Percentiles rank a stretch among this genome's conserved stretches.
phyloP scores from a whole-genome alignment of 768 basidiomycete genomes.

The Piloderma croceum region DNA sequence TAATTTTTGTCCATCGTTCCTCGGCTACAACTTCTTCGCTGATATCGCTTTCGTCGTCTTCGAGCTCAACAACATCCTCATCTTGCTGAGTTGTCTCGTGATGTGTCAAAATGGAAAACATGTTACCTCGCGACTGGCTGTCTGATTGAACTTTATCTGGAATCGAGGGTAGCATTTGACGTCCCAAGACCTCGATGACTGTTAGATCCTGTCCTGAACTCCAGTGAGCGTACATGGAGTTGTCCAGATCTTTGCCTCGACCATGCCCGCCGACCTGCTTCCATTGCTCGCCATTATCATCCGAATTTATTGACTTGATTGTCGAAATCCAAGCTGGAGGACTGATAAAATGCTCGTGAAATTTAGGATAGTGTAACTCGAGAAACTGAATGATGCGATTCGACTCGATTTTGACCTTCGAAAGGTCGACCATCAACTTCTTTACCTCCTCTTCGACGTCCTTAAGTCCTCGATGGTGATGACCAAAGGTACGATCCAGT shows the following conservation, averaged over 20 bases:
- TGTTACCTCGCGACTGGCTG: conserved; percentile 2
- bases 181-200: conserved; percentile 44
- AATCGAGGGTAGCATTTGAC: conserved; percentile 1
- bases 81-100: conserved; percentile 7
- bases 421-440: conserved; percentile 39
- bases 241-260: conserved; percentile 15
- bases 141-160: conserved; percentile 1
- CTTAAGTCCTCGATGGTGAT: conserved; percentile 38
- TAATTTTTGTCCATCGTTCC: conserved; percentile 29
- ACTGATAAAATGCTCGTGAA: conserved; percentile 32
- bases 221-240: conserved; percentile 49
- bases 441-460: conserved; percentile 41
- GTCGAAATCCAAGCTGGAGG: conserved; percentile 47
- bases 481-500: conserved; percentile 30
- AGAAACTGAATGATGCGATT: conserved; percentile 39
- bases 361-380: conserved; percentile 41
- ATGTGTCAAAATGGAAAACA: neutral
- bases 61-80: conserved; percentile 8
- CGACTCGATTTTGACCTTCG: conserved; percentile 28
- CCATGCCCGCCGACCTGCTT: conserved; percentile 25
- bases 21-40: conserved; percentile 14
- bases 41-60: conserved; percentile 10
- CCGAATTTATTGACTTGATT: conserved; percentile 11
- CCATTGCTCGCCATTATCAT: conserved; percentile 27
- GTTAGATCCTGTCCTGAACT: conserved; percentile 38